phyloP scores from a whole-genome alignment of 2,329 filamentous ascomycete species.

The Lasiodiplodia hormozganensis region DNA sequence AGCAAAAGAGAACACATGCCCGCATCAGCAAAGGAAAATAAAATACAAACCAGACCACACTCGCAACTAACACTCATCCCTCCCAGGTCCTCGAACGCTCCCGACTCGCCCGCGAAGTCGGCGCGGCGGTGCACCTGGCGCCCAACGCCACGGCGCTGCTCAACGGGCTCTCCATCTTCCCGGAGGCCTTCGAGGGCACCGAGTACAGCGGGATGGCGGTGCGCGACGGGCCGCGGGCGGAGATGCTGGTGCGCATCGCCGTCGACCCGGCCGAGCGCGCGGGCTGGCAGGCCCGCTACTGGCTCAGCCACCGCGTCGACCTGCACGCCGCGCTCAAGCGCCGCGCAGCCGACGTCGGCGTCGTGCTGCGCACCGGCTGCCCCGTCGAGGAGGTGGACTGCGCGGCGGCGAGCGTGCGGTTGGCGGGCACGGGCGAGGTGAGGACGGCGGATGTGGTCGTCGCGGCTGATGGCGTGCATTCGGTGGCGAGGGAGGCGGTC shows the following conservation, averaged over 20 bases:
- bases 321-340: conserved; percentile 61
- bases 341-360: conserved; percentile 43
- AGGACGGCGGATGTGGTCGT: conserved; percentile 59
- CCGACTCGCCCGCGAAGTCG: conserved; percentile 61
- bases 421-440: conserved; percentile 52
- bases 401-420: conserved; percentile 48
- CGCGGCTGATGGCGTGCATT: conserved; percentile 62
- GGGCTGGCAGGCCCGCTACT: background rate
- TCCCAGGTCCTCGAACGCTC: conserved; percentile 63
- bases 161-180: conserved; percentile 51
- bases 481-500: conserved; percentile 38
- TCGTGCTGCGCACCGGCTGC: conserved; percentile 50
- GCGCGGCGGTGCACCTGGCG: conserved; percentile 67
- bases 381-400: conserved; percentile 55
- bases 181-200: conserved; percentile 48
- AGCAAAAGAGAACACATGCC: background rate
- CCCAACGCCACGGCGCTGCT: conserved; percentile 68
- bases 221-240: background rate
- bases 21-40: background rate
- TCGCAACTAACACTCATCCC: background rate
- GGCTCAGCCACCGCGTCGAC: conserved; percentile 56
- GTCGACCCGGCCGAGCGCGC: background rate
- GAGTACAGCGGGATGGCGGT: background rate
- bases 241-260: background rate
- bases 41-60: too few species aligned